phyloP scores from a whole-genome alignment of 2,329 filamentous ascomycete species.

The Orbilia brochopaga region DNA sequence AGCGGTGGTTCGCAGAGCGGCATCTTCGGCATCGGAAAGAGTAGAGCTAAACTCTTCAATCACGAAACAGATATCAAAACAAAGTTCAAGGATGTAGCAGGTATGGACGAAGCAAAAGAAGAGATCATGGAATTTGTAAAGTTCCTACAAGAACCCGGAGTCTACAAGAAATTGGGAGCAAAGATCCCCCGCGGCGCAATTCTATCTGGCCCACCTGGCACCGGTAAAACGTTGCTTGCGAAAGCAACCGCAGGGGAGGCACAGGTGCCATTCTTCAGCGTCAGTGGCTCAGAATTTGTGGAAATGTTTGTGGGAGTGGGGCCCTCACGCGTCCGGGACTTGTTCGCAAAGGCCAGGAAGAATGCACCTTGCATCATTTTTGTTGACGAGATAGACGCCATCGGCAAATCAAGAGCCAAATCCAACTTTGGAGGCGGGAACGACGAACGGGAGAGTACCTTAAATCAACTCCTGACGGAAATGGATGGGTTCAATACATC shows the following conservation, averaged over 20 bases:
- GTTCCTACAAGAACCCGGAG: constrained; percentile 90
- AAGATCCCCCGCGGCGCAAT: constrained; percentile 98
- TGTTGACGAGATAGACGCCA: constrained; percentile 98
- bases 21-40: constrained; percentile 95
- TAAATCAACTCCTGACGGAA: constrained; percentile 97
- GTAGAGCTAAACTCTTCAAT: constrained; percentile 95
- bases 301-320: constrained; percentile 99
- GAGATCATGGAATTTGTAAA: constrained; percentile 99
- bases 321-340: constrained; percentile 88
- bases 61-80: constrained; percentile 95
- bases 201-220: constrained; percentile 94
- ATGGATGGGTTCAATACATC: constrained; percentile 73
- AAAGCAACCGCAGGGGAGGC: constrained; percentile 98
- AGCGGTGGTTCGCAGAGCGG: constrained; percentile 72
- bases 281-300: constrained; percentile 97
- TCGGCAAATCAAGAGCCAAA: constrained; percentile 87
- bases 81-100: constrained; percentile 95
- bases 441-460: constrained; percentile 92
- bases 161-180: constrained; percentile 90
- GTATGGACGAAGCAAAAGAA: constrained; percentile 95
- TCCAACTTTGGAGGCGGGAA: constrained; percentile 86
- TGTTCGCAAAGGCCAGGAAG: constrained; percentile 93
- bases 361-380: constrained; percentile 98
- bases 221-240: constrained; percentile 94
- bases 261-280: constrained; percentile 95